Conservation (phyloP, 2,329 filamentous ascomycete species). For the Fusarium penzigii region DNA sequence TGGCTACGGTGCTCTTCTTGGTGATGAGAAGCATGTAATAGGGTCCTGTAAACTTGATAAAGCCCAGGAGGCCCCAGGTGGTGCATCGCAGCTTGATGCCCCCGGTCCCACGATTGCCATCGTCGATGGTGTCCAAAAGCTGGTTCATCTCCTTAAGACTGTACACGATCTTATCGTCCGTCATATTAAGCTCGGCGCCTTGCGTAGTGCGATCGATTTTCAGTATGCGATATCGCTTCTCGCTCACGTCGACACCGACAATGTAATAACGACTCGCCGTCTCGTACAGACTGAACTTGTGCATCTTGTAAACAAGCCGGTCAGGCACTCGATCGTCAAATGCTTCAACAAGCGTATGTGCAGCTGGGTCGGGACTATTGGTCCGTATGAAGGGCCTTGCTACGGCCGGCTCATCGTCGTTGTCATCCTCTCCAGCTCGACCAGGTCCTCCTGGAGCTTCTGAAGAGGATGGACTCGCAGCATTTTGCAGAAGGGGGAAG, state of each 20-base stretch:
- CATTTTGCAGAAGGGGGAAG: constrained; percentile 39
- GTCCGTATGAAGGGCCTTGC: constrained; percentile 59
- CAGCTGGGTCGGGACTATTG: constrained; percentile 50
- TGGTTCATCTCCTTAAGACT: constrained; percentile 89
- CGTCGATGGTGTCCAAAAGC: constrained; percentile 90
- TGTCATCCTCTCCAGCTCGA: constrained; percentile 46
- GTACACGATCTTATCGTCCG: constrained; percentile 94
- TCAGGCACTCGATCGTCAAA: constrained; percentile 37
- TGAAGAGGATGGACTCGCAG: constrained; percentile 28
- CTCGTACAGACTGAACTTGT: constrained; percentile 97
- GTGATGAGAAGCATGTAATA: constrained; percentile 98
- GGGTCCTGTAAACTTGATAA: constrained; percentile 91
- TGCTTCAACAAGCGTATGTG: constrained; percentile 31
- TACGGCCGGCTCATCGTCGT: constrained; percentile 59
- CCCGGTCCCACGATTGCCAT: constrained; percentile 88
- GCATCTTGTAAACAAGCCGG: constrained; percentile 67
- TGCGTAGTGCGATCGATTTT: constrained; percentile 92
- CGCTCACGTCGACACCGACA: constrained; percentile 87
- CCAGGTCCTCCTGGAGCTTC: constrained; percentile 26
- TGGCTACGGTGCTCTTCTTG: constrained; percentile 92
- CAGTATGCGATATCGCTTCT: constrained; percentile 84
- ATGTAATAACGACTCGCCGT: constrained; percentile 93
- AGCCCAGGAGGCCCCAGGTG: constrained; percentile 91
- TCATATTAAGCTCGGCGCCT: constrained; percentile 73
- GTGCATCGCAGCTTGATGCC: constrained; percentile 88